These are phyloP conservation scores for Penicillium lividum DNA, from an alignment of 495 filamentous ascomycete species.

Conservation along the genomic window DNA sequence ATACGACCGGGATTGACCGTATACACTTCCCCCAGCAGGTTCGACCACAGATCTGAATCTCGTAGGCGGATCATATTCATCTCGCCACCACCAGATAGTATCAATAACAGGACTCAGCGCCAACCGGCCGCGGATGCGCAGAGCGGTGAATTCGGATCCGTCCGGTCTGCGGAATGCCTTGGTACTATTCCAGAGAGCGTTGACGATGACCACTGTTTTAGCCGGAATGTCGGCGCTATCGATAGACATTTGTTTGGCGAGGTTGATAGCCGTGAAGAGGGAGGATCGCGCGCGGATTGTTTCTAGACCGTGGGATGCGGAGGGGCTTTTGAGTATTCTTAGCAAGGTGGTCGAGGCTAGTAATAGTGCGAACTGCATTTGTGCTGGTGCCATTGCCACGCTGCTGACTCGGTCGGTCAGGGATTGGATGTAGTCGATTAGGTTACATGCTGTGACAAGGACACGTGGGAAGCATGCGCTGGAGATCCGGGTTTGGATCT, in stretches of 20 bases:
- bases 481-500: slow-evolving; percentile 32
- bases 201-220: slow-evolving; percentile 36
- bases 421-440: slow-evolving; percentile 36
- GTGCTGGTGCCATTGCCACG: slow-evolving; percentile 32
- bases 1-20: slow-evolving; percentile 7
- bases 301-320: slow-evolving; percentile 32
- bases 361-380: slow-evolving; percentile 34
- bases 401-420: slow-evolving; percentile 23
- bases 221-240: slow-evolving; percentile 40
- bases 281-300: slow-evolving; percentile 31
- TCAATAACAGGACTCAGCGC: slow-evolving; percentile 46
- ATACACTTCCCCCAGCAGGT: slow-evolving; percentile 19
- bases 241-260: slow-evolving; percentile 40
- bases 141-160: slow-evolving; percentile 37
- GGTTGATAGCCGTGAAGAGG: slow-evolving; percentile 40
- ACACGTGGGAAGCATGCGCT: slow-evolving; percentile 37
- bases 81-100: slow-evolving; percentile 52
- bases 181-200: slow-evolving; percentile 46
- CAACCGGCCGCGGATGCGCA: slow-evolving; percentile 47
- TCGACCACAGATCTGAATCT: slow-evolving; percentile 17
- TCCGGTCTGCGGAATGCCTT: slow-evolving; percentile 47
- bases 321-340: slow-evolving; percentile 41
- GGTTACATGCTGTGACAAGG: slow-evolving; percentile 33
- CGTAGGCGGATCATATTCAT: slow-evolving; percentile 43
- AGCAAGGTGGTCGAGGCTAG: slow-evolving; percentile 38